These are phyloP conservation scores for Emmonsiellopsis sp. DNA, from an alignment of 2,329 filamentous ascomycete species.

Conservation along the genomic window DNA sequence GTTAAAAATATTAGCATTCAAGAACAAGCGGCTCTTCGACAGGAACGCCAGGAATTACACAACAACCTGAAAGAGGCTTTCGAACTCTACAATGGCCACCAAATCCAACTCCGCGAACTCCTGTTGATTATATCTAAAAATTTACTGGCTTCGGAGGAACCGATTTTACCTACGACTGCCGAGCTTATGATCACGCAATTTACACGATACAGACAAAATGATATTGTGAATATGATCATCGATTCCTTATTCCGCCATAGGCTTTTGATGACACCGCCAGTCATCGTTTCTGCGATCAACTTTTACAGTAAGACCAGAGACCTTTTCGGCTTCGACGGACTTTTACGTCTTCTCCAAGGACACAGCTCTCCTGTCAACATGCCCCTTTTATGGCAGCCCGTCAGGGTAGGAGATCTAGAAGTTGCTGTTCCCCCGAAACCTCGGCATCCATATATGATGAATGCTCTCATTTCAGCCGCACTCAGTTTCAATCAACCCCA, in stretches of 20 bases:
- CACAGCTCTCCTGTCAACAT: constrained; percentile 25
- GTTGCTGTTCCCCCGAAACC: constrained; percentile 28
- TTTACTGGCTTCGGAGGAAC: constrained; percentile 26
- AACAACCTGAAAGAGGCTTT: constrained; percentile 22
- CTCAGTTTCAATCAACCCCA: constrained; percentile 34
- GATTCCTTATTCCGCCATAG: constrained; percentile 29
- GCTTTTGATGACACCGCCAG: constrained; percentile 26
- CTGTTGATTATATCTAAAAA: constrained; percentile 28
- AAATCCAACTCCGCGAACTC: constrained; percentile 27
- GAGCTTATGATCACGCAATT: constrained; percentile 30
- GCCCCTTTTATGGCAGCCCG: constrained; percentile 12
- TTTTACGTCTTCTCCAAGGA: constrained; percentile 29
- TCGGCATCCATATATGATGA: constrained; percentile 24
- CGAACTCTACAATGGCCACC: constrained; percentile 18
- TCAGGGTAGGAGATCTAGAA: constrained; percentile 26
- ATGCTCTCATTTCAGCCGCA: constrained; percentile 27
- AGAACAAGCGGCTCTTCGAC: constrained; percentile 17
- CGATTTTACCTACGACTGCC: constrained; percentile 26
- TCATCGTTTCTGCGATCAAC: constrained; percentile 28
- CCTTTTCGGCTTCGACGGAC: constrained; percentile 32
- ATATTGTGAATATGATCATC: constrained; percentile 30
- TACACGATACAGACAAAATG: constrained; percentile 29
- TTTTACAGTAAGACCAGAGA: constrained; percentile 33
- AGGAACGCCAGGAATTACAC: constrained; percentile 22
- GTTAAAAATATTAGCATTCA: constrained; percentile 18